Conservation (phyloP, 805 yeast genomes). For the Ogataea pignaliae region DNA sequence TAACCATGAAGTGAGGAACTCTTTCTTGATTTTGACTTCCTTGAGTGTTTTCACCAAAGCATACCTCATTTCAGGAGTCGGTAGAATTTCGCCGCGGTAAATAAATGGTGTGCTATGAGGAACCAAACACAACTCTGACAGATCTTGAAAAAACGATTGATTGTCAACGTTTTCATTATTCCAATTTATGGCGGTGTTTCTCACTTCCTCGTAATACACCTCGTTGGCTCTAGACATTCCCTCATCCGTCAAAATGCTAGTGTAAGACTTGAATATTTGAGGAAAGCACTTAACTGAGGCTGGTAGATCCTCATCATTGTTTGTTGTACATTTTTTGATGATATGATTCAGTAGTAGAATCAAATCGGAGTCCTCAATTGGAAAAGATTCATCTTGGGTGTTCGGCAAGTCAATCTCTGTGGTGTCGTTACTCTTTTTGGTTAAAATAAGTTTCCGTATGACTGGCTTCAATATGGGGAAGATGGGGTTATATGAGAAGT, state of each 20-base stretch:
- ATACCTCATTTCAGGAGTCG: constrained; percentile 25
- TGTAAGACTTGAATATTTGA: constrained; percentile 19
- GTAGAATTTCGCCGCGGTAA: constrained; percentile 12
- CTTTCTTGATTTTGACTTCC: constrained; percentile 15
- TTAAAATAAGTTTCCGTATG: constrained; percentile 7
- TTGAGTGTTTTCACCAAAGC: constrained; percentile 20
- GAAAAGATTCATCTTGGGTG: background rate
- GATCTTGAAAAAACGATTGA: constrained; percentile 15
- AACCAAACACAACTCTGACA: constrained; percentile 21
- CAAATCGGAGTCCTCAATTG: constrained; percentile 1
- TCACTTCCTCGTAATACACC: constrained; percentile 17
- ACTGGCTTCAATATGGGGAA: constrained; percentile 24
- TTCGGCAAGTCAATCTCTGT: background rate
- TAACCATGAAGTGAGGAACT: constrained; percentile 18
- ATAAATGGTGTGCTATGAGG: constrained; percentile 22
- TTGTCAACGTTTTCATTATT: constrained; percentile 4
- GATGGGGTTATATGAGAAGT: constrained; percentile 21
- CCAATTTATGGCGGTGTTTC: constrained; percentile 17
- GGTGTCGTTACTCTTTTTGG: background rate
- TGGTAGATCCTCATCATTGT: constrained; percentile 3
- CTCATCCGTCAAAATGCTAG: constrained; percentile 14
- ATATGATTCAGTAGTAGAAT: constrained; percentile 3
- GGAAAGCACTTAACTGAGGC: constrained; percentile 23
- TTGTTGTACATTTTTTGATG: constrained; percentile 5
- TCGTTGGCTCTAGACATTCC: constrained; percentile 16